Conservation (phyloP, 495 filamentous ascomycete species). For the Penicillium lagena region DNA sequence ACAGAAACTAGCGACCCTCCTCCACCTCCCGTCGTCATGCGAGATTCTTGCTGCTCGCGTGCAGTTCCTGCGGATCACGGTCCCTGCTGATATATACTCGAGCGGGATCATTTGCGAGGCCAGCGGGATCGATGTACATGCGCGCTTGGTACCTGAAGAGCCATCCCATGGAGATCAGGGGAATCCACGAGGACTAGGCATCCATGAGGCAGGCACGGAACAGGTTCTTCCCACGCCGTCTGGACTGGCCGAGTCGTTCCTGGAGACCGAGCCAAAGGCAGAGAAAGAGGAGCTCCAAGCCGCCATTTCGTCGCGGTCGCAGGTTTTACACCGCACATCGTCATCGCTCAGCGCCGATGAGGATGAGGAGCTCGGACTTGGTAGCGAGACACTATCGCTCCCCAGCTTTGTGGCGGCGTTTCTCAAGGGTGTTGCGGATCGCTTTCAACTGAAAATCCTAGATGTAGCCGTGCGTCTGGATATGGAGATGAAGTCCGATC, state of each 20-base stretch:
- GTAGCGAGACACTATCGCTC: slow-evolving; percentile 66
- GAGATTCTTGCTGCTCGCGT: slow-evolving; percentile 65
- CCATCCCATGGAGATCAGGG: slow-evolving; percentile 2
- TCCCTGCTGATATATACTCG: slow-evolving; percentile 76
- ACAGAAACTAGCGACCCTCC: slow-evolving; percentile 68
- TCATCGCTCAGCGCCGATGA: slow-evolving; percentile 49
- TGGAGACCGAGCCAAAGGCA: slow-evolving; percentile 69
- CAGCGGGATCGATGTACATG: slow-evolving; percentile 66
- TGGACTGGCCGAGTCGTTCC: slow-evolving; percentile 80
- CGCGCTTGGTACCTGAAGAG: slow-evolving; percentile 36
- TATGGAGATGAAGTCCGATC: slow-evolving; percentile 43
- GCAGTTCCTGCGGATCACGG: slow-evolving; percentile 61
- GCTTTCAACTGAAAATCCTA: slow-evolving; percentile 64
- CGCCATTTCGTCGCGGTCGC: slow-evolving; percentile 61
- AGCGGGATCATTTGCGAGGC: slow-evolving; percentile 72
- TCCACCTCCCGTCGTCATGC: slow-evolving; percentile 64
- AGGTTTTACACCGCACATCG: slow-evolving; percentile 30
- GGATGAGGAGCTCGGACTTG: slow-evolving; percentile 57
- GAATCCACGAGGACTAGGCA: neutral
- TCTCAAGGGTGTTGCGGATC: slow-evolving; percentile 74
- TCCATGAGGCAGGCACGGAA: slow-evolving; percentile 12
- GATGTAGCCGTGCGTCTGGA: slow-evolving; percentile 63
- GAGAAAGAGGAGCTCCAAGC: slow-evolving; percentile 73
- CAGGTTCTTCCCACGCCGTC: slow-evolving; percentile 61
- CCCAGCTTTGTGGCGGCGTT: slow-evolving; percentile 79